Percentiles rank a stretch among this genome's conserved stretches.
These are phyloP conservation scores for Cordyceps javanica DNA, from an alignment of 2,329 filamentous ascomycete genomes.

Conservation along the genomic window DNA sequence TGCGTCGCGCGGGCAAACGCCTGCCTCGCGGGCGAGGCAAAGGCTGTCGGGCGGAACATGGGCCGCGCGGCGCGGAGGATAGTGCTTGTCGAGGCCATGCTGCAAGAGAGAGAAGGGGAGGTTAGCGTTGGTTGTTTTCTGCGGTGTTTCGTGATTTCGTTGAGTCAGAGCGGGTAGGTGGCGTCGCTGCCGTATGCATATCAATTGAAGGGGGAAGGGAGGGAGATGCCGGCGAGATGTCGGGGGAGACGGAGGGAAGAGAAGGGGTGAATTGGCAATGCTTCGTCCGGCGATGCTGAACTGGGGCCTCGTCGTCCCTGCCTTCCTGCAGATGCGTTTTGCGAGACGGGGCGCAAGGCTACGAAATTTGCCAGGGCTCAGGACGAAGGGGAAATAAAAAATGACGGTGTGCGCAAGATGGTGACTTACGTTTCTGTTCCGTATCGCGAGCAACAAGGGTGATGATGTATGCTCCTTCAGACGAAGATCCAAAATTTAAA, in stretches of 20 bases:
- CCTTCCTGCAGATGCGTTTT: too few species aligned
- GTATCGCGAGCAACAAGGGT: background rate
- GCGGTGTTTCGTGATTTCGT: background rate
- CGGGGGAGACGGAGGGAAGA: too few species aligned
- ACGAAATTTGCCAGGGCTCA: too few species aligned
- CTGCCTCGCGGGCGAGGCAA: conserved; percentile 47
- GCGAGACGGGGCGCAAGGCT: background rate
- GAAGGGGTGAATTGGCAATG: too few species aligned
- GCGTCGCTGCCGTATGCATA: background rate
- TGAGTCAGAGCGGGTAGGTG: background rate
- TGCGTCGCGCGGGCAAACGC: conserved; percentile 39
- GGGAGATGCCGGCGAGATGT: background rate
- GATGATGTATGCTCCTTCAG: background rate
- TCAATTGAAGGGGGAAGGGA: background rate
- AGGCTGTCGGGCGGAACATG: conserved; percentile 48
- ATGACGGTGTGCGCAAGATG: background rate
- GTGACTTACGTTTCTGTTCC: background rate
- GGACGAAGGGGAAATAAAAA: background rate
- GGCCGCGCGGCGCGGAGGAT: conserved; percentile 51
- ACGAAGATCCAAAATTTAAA: background rate
- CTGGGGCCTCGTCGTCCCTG: too few species aligned
- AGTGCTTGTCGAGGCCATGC: conserved; percentile 41
- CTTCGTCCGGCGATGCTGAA: too few species aligned
- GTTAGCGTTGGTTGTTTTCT: background rate
- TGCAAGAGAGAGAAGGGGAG: background rate